Evolutionary conservation across 2,329 filamentous ascomycete genomes (phyloP), one percentile per base, ranked within the genome.

Genomic region (Whalleya microplaca): DNA sequence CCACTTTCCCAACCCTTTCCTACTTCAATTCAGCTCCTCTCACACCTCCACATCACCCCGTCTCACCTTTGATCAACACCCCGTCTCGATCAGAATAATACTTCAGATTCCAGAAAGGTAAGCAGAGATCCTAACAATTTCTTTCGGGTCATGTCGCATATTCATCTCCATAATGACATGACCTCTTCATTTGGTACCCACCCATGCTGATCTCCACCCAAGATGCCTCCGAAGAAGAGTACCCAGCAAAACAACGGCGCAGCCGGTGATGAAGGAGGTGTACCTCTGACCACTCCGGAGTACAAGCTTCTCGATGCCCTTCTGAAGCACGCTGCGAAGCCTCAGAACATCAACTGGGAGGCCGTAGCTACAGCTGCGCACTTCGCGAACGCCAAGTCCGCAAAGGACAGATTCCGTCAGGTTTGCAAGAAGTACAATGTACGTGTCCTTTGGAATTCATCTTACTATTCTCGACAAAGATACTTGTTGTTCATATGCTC

Each of bases 181-280:
- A 27, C 23, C 23, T 27, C 9, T 27, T 27, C 23, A 27, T 9
- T 9, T 27, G 23, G 9, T 9, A 9, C 9, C 9, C 23, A 27
- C 23, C 23, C 4, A 16, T 16, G 32, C 32, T 37, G 32, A 37
- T 12, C 32, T 37, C 32, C 8, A 37, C 14, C 14, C 14, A 12
- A 37, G 5, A 51, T 51, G 48, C 23, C 48, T 51, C 48, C 41
- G 21, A 44, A 51, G 23, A 37, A 44, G 37, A 9, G 8, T 40
- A 27, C 21, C 16, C n/a, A 27, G 19, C 19, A 3, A 27, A 27
- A 4, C 21, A 27, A 27, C 41, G 19, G 19, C 40, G 4, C 16
- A 14, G 23, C 32, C 12, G 32, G 29, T 3, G 18, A 29, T 3
- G 14, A 23, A 4, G 18, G n/a, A 14, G 9, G 2, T 16, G 6